Percentiles rank a stretch among this genome's conserved stretches.
Evolutionary conservation across 768 basidiomycete genomes (phyloP).

Genomic region (Leccinum barrowsii): DNA sequence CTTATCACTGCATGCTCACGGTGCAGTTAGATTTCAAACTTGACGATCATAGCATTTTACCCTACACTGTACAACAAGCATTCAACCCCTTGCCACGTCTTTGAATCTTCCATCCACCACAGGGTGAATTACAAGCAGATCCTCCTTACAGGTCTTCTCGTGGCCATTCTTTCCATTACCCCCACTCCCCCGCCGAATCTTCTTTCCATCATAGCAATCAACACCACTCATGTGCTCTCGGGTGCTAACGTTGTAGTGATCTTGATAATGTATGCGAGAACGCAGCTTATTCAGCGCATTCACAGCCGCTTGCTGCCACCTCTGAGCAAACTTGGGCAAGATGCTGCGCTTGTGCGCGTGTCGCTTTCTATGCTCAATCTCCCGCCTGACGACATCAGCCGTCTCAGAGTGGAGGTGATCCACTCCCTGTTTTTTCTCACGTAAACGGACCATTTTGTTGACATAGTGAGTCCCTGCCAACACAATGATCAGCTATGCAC

Average conservation of each 20-base stretch:
- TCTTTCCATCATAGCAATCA: slow-evolving; percentile 67
- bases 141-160: slow-evolving; percentile 33
- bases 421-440: slow-evolving; percentile 23
- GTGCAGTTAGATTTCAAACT: background rate
- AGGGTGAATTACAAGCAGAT: slow-evolving; percentile 59
- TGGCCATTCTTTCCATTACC: slow-evolving; percentile 8
- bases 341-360: slow-evolving; percentile 22
- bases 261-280: slow-evolving; percentile 52
- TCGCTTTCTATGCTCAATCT: slow-evolving; percentile 39
- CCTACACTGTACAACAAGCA: slow-evolving; percentile 12
- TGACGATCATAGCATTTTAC: slow-evolving; percentile 1
- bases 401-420: slow-evolving; percentile 44
- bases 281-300: slow-evolving; percentile 42
- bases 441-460: slow-evolving; percentile 51
- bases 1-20: background rate
- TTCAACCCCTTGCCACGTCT: slow-evolving; percentile 41
- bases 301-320: slow-evolving; percentile 47
- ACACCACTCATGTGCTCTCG: slow-evolving; percentile 77
- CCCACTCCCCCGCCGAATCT: slow-evolving; percentile 36
- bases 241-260: slow-evolving; percentile 55
- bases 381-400: slow-evolving; percentile 42
- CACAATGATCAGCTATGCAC: slow-evolving; percentile 8
- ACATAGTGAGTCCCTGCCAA: slow-evolving; percentile 68
- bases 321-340: slow-evolving; percentile 31
- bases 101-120: slow-evolving; percentile 64